Percentiles rank a stretch among this genome's conserved stretches.
These are phyloP conservation scores for Scutellaria minor DNA, from an alignment of 257 asterid genomes.

Conservation along the genomic window DNA sequence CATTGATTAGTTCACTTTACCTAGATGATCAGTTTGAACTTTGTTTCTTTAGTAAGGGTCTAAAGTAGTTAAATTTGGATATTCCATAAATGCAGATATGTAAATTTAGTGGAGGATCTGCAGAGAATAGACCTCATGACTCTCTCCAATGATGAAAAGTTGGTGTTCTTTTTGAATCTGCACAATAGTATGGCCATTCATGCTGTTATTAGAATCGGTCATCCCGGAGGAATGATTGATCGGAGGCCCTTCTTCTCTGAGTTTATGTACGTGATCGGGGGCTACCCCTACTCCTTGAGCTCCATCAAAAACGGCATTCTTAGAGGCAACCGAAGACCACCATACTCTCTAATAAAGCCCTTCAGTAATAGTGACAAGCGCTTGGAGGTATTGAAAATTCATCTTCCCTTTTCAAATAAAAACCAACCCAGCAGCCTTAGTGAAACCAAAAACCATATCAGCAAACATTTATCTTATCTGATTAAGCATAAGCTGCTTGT, in stretches of 20 bases:
- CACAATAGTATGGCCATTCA: slow-evolving; percentile 93
- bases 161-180: slow-evolving; percentile 85
- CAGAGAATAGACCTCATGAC: slow-evolving; percentile 68
- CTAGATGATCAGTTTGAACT: no score
- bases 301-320: slow-evolving; percentile 81
- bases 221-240: slow-evolving; percentile 88
- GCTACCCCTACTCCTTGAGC: slow-evolving; percentile 70
- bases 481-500: slow-evolving; percentile 1
- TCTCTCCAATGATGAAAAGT: slow-evolving; percentile 68
- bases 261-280: slow-evolving; percentile 81
- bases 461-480: neutral
- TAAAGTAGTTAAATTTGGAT: neutral
- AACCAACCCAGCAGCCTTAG: no score
- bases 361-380: slow-evolving; percentile 76
- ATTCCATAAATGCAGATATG: slow-evolving; percentile 55
- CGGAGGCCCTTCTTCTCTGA: slow-evolving; percentile 76
- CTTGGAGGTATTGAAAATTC: slow-evolving; percentile 57
- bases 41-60: no score
- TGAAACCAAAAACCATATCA: no score
- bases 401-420: neutral
- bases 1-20: no score
- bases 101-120: slow-evolving; percentile 68
- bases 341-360: slow-evolving; percentile 72
- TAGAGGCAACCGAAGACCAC: slow-evolving; percentile 80
- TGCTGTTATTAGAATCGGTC: slow-evolving; percentile 81